phyloP scores from a whole-genome alignment of 306 rosid species.

The Fragaria iinumae region DNA sequence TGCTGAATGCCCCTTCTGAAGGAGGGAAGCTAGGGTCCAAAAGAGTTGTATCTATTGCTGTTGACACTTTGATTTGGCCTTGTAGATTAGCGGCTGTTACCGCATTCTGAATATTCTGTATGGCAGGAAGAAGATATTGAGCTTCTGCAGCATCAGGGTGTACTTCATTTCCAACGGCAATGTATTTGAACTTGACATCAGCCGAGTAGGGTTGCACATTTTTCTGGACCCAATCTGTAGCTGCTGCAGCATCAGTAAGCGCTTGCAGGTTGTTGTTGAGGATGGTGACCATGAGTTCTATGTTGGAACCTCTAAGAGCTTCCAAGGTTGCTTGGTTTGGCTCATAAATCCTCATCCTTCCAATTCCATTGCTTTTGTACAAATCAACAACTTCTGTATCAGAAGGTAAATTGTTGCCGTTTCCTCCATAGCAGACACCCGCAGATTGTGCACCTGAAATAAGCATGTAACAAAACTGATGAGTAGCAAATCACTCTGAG shows the following conservation, averaged over 20 bases:
- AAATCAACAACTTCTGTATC: slow-evolving; percentile 35
- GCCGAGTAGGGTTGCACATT: slow-evolving; percentile 28
- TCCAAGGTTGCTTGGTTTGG: slow-evolving; percentile 34
- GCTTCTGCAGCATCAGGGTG: slow-evolving; percentile 18
- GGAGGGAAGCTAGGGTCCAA: slow-evolving; percentile 46
- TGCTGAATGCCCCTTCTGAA: slow-evolving; percentile 27
- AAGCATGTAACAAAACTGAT: neutral
- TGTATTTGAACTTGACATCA: slow-evolving; percentile 41
- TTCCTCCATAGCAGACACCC: slow-evolving; percentile 54
- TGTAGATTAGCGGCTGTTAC: slow-evolving; percentile 40
- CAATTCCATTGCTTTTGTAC: slow-evolving; percentile 32
- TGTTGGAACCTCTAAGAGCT: slow-evolving; percentile 54
- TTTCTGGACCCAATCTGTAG: slow-evolving; percentile 39
- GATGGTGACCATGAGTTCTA: slow-evolving; percentile 42
- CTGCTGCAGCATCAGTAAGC: slow-evolving; percentile 27
- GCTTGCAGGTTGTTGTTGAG: slow-evolving; percentile 19
- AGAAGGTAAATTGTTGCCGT: slow-evolving; percentile 31
- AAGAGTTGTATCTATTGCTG: slow-evolving; percentile 36
- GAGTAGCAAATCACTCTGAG: no score
- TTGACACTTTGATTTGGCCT: slow-evolving; percentile 54
- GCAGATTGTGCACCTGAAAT: slow-evolving; percentile 44
- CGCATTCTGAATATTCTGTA: slow-evolving; percentile 38
- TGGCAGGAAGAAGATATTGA: slow-evolving; percentile 27
- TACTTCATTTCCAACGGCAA: slow-evolving; percentile 51
- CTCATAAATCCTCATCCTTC: slow-evolving; percentile 37